Evolutionary conservation across 2,329 filamentous ascomycete genomes (phyloP), one percentile per base, ranked within the genome.

Genomic region (Biscogniauxia mediterranea): DNA sequence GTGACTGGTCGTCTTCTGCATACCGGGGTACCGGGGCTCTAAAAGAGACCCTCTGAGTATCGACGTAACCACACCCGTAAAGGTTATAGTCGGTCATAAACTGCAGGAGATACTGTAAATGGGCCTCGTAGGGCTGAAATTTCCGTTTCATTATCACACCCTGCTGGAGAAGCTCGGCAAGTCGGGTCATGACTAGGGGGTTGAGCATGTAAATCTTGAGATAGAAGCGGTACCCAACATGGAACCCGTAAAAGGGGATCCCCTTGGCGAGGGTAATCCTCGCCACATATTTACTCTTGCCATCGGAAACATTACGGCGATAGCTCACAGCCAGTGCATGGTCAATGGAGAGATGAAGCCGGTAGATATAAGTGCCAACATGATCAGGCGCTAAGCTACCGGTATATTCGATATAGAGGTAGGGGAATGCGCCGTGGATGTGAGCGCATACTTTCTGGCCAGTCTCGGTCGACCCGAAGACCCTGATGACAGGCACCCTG

Each of bases 11-110:
- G 5, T 87, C 78, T 21, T 89, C 83, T n/a, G 87, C 80, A 69
- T 85, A 87, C 8, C 83, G 79, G 0, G 93, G 93, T 1, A 97
- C 80, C 0, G 93, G 93, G 2, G 81, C 81, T 58, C 95, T 86
- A 71, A 97, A 97, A 26, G 78, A 82, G 1, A 88, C 85, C 64
- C 86, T 90, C 9, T 80, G 80, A 55, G 87, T 89, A 61, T 94
- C 85, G 66, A 98, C 87, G 70, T 94, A 96, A 59, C 87, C 89
- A 73, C 95, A 99, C 6, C 96, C 96, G 74, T 96, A 98, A 67
- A 99, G 80, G 73, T 97, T 99, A 80, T 96, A 99, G 75, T 99
- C 96, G 66, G 89, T 90, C 95, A 99, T 98, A 85, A 96, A 99
- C 76, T 99, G 96, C 9, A 95, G 82, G 8, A 97, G 79, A 73